Evolutionary conservation across 2,329 filamentous ascomycete species (phyloP), one percentile per base, ranked within the genome.

Genomic region (Colletotrichum tanaceti): DNA sequence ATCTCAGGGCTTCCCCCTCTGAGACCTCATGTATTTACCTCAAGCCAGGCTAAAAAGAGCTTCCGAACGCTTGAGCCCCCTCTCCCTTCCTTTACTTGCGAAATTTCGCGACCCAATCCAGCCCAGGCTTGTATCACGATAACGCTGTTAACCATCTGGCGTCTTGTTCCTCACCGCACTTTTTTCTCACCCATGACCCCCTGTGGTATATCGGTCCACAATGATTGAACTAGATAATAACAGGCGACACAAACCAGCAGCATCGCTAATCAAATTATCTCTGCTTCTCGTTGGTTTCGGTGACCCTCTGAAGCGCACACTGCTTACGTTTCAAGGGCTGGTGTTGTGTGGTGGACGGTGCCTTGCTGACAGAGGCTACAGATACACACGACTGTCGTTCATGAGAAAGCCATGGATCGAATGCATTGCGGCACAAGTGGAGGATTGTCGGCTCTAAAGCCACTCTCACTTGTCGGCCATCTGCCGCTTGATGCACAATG

Each of bases 111-210:
- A 52, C 47, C 16, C 50, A 35, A 54, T 49, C 7, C 65, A 44
- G 13, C 47, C 55, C 54, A 59, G n/a, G 24, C 32, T 41, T 65
- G 65, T 50, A 65, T 50, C 62, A 68, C 65, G 55, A 65, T 55
- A 52, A 57, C 59, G 44, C 28, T 63, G 50, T 44, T 52, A 67
- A 63, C 44, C 63, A 35, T 28, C 43, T 35, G 32, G 43, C 49
- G 18, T 47, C 49, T 38, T 46, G 54, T 59, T 65, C 13, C 46
- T 38, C 6, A 35, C 24, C 22, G 16, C 32, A 32, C 49, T 38
- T 9, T 44, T 35, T 35, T 49, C 43, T 28, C 20, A n/a, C 32
- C 28, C 58, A 43, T 24, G 53, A 24, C 46, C 20, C 32, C 14
- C n/a, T 52, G 53, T 65, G 22, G 22, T 16, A 53, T 32, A 22